phyloP scores from a whole-genome alignment of 2,329 filamentous ascomycete species.

The Cladorrhinum sp. region DNA sequence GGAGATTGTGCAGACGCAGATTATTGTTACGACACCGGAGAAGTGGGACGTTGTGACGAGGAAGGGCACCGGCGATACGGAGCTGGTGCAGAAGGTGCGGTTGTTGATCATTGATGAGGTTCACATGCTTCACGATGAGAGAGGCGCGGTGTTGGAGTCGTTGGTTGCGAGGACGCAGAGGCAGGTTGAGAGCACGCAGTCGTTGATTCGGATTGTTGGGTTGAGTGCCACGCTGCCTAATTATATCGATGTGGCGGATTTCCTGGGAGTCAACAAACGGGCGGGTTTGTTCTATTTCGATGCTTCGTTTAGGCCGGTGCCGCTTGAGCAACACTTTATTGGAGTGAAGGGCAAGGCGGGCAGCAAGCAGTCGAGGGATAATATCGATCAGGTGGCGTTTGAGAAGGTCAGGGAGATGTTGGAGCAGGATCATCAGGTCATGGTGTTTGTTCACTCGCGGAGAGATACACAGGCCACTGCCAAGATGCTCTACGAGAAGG shows the following conservation, averaged over 20 bases:
- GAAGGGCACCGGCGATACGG: constrained; percentile 95
- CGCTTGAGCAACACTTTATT: constrained; percentile 94
- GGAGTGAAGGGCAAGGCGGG: constrained; percentile 91
- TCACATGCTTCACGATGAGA: constrained; percentile 98
- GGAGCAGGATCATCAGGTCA: constrained; percentile 86
- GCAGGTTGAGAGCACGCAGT: constrained; percentile 97
- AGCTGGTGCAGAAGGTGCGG: constrained; percentile 94
- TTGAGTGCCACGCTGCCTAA: constrained; percentile 95
- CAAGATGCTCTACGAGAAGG: constrained; percentile 80
- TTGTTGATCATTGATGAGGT: constrained; percentile 98
- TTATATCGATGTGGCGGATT: constrained; percentile 94
- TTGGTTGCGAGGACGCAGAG: constrained; percentile 91
- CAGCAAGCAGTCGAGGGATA: constrained; percentile 77
- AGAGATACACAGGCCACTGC: constrained; percentile 91
- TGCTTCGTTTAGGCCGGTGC: constrained; percentile 89
- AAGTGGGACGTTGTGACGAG: constrained; percentile 99
- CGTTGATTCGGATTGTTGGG: constrained; percentile 91
- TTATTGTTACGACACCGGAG: constrained; percentile 97
- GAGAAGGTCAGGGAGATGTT: constrained; percentile 96
- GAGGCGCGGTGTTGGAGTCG: constrained; percentile 92
- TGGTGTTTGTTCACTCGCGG: constrained; percentile 98
- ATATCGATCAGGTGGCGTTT: constrained; percentile 81
- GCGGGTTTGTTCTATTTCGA: constrained; percentile 97
- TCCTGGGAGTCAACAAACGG: constrained; percentile 90
- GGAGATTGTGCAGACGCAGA: constrained; percentile 93